Base-by-base conservation (phyloP, 2,329 filamentous ascomycete genomes). In the Periconia macrospinosa region DNA sequence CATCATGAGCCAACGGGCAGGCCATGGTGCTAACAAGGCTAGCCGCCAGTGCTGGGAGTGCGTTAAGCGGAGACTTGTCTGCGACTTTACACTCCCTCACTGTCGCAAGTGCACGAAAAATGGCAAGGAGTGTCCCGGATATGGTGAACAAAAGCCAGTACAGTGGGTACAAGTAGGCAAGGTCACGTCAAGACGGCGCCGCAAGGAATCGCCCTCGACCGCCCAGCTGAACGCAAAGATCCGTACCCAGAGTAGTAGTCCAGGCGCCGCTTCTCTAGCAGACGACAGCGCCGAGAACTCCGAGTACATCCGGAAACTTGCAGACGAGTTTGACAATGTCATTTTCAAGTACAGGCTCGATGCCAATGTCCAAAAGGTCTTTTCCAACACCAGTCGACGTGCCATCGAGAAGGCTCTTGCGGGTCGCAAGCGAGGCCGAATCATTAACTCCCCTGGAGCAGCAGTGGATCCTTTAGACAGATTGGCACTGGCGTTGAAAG, bases 21-120 rank as follows among this genome's bases (percentile, higher is more conserved):
- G 33, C 33, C 33, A n/a, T 8, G 60, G 58, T 52, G 56, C 60
- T 53, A 42, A 54, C 17, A 65, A 61, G 53, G 62, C 67, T 51
- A 59, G 50, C 2, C 62, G 65, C 1, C 69, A 71, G 58, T 72
- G 68, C 52, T 72, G 68, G 69, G 68, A 67, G 23, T 72, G 69
- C 47, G 56, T 68, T 20, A 67, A 65, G 47, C 61, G 67, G 14
- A 61, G 69, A 1, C 53, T 71, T 23, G 69, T 72, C 1, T 72
- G 69, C 48, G 69, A 72, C 53, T 64, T 61, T n/a, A 63, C 62
- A n/a, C 41, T 66, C 6, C 68, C 69, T 8, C 59, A 59, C 45
- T 72, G 69, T 52, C 66, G 61, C 37, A 72, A 70, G 47, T 72
- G 68, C 56, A 51, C 59, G 18, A 67, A 61, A 44, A 52, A 56